phyloP scores from a whole-genome alignment of 441 rosid species.

The Gossypium laxum region DNA sequence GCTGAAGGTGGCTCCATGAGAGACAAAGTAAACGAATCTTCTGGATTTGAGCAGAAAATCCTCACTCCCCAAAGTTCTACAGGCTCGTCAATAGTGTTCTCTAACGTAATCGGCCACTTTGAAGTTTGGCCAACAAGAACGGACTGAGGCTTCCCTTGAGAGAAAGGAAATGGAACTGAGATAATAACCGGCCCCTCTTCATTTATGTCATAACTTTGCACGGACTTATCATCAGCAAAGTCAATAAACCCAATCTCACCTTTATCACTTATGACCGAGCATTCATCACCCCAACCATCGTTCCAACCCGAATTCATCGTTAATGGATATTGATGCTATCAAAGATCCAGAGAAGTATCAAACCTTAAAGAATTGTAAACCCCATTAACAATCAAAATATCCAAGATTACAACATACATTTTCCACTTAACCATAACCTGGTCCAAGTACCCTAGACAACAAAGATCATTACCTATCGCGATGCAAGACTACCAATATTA shows the following conservation, averaged over 20 bases:
- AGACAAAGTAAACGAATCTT: constrained; percentile 37
- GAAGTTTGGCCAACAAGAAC: constrained; percentile 35
- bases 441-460: not conserved
- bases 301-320: constrained; percentile 19
- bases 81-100: constrained; percentile 34
- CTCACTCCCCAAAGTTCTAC: constrained; percentile 45
- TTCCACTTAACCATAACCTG: not conserved
- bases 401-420: not conserved
- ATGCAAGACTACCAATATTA: not conserved
- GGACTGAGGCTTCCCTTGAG: constrained; percentile 38
- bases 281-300: constrained; percentile 28
- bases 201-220: constrained; percentile 26
- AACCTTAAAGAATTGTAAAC: not conserved
- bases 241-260: constrained; percentile 47
- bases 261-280: constrained; percentile 39
- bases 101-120: constrained; percentile 27
- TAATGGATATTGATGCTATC: not conserved
- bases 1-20: constrained; percentile 40
- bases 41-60: constrained; percentile 43
- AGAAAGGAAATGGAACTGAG: constrained; percentile 43
- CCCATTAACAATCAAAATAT: not conserved
- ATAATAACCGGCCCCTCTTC: constrained; percentile 34
- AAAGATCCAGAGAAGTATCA: constrained; percentile 12
- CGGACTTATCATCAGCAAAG: constrained; percentile 34
- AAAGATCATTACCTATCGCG: not conserved